Base-by-base conservation (phyloP, 2,329 filamentous ascomycete genomes). In the Cyphellophora attinorum region DNA sequence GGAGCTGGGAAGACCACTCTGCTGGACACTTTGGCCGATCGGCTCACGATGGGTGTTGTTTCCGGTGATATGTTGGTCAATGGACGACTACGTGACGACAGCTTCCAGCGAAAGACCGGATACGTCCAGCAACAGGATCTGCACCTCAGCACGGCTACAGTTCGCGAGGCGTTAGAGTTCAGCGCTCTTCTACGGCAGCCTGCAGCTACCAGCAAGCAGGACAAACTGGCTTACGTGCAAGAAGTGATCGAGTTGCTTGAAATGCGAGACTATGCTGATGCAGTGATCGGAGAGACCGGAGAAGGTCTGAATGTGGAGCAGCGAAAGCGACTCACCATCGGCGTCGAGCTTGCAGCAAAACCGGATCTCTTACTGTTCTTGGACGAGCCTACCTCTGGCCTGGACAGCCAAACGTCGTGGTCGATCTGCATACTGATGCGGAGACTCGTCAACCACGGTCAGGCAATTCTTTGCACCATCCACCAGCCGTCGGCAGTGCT, bases 81-180 rank as follows among this genome's bases (percentile, higher is more conserved):
- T 47, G 82, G 81, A 2, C 68, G 67, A 19, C 76, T 74, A 19
- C 76, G 82, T 27, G 85, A 91, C 45, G 69, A 70, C 31, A 85
- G 81, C 0, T 93, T 93, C 70, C 85, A 93, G 58, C 81, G 86
- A 45, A 89, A 88, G 63, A 91, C 85, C 0, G 86, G 86, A 31
- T 93, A 93, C 48, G 86, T 88, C 16, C 84, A 93, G 54, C 86
- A 94, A 56, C 85, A 93, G 55, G 86, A 95, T 70, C 68, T 94
- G 11, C 86, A 94, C 55, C 67, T 93, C 29, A 68, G 79, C 31
- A 93, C 85, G 0, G 77, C 79, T 0, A 94, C 86, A 1, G 85
- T 93, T 25, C 79, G 88, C 42, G 88, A 94, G 58, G 85, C 86
- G 6, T 70, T 95, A 18, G 76, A 76, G 49, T 95, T 95, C 61